phyloP scores from a whole-genome alignment of 352 stramenopile genomes.

The Phytophthora kernoviae region DNA sequence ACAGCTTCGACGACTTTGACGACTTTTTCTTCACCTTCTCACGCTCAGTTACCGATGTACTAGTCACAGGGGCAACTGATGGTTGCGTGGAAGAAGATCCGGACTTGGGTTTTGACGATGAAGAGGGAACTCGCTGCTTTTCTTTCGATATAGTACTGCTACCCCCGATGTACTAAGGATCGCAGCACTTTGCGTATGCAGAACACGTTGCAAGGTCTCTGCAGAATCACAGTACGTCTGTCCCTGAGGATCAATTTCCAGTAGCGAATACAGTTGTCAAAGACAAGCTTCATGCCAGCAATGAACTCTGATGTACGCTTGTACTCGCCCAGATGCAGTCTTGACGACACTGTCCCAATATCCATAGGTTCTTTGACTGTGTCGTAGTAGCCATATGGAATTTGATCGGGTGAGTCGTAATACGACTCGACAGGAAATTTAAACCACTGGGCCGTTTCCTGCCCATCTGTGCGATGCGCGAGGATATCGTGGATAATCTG shows the following conservation, averaged over 20 bases:
- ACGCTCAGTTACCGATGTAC: slow-evolving; percentile 15
- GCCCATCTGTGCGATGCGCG: slow-evolving; percentile 66
- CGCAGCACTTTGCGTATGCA: slow-evolving; percentile 49
- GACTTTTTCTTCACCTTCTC: slow-evolving; percentile 42
- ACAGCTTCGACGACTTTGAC: slow-evolving; percentile 44
- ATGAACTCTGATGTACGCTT: slow-evolving; percentile 62
- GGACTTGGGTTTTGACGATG: slow-evolving; percentile 31
- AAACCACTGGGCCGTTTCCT: slow-evolving; percentile 88
- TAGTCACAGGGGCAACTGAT: slow-evolving; percentile 6
- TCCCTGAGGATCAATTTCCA: slow-evolving; percentile 78
- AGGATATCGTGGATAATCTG: slow-evolving; percentile 83
- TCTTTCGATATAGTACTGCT: slow-evolving; percentile 40
- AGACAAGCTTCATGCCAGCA: slow-evolving; percentile 73
- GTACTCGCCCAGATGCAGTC: slow-evolving; percentile 73
- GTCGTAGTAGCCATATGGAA: slow-evolving; percentile 85
- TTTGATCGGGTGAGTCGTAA: slow-evolving; percentile 81
- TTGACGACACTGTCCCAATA: slow-evolving; percentile 75
- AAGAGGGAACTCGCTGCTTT: slow-evolving; percentile 46
- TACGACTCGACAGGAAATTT: slow-evolving; percentile 89
- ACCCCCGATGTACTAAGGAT: slow-evolving; percentile 38
- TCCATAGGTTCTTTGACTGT: slow-evolving; percentile 84
- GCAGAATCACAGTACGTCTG: slow-evolving; percentile 82
- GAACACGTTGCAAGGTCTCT: slow-evolving; percentile 53
- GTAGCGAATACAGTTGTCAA: slow-evolving; percentile 87
- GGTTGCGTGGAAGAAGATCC: slow-evolving; percentile 7